Percentiles rank a stretch among this genome's conserved stretches.
Evolutionary conservation across 2,329 filamentous ascomycete species (phyloP).

Genomic region (Fusarium multiceps): DNA sequence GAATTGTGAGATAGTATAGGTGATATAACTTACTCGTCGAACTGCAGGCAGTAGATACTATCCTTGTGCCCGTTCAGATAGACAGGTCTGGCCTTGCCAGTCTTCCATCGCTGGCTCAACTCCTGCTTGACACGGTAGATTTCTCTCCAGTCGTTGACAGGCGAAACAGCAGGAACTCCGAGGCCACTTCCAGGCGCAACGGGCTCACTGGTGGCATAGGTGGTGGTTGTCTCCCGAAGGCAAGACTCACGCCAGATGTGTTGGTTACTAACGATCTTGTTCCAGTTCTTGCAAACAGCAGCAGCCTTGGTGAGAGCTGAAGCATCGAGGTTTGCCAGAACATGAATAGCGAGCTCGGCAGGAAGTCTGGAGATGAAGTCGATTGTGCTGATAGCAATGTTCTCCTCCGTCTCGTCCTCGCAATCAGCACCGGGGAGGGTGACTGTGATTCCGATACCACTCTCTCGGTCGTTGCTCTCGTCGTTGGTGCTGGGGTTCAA

Average conservation of each 20-base stretch:
- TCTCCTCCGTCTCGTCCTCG: slow-evolving; percentile 49
- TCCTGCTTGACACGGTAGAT: slow-evolving; percentile 83
- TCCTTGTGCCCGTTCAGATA: slow-evolving; percentile 95
- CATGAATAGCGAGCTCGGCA: slow-evolving; percentile 67
- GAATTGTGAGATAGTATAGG: not conserved
- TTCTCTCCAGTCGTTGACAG: slow-evolving; percentile 83
- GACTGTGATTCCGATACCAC: slow-evolving; percentile 71
- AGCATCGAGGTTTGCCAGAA: slow-evolving; percentile 68
- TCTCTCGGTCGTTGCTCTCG: slow-evolving; percentile 68
- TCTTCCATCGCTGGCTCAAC: slow-evolving; percentile 82
- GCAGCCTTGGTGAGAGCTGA: slow-evolving; percentile 61
- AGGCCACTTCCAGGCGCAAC: slow-evolving; percentile 65
- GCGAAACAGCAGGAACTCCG: slow-evolving; percentile 66
- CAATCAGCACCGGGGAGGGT: slow-evolving; percentile 55
- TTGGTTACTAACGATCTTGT: slow-evolving; percentile 59
- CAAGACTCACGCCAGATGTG: slow-evolving; percentile 74
- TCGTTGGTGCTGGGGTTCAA: slow-evolving; percentile 55
- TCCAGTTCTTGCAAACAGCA: slow-evolving; percentile 64
- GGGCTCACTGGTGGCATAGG: slow-evolving; percentile 67
- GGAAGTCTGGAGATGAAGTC: slow-evolving; percentile 70
- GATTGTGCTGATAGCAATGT: slow-evolving; percentile 61
- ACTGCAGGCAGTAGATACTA: slow-evolving; percentile 97
- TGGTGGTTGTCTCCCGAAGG: slow-evolving; percentile 68
- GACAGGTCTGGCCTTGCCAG: slow-evolving; percentile 80
- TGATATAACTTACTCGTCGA: slow-evolving; percentile 82